These are phyloP conservation scores for Leptodontidium sp. DNA, from an alignment of 2,329 filamentous ascomycete species.

Conservation along the genomic window DNA sequence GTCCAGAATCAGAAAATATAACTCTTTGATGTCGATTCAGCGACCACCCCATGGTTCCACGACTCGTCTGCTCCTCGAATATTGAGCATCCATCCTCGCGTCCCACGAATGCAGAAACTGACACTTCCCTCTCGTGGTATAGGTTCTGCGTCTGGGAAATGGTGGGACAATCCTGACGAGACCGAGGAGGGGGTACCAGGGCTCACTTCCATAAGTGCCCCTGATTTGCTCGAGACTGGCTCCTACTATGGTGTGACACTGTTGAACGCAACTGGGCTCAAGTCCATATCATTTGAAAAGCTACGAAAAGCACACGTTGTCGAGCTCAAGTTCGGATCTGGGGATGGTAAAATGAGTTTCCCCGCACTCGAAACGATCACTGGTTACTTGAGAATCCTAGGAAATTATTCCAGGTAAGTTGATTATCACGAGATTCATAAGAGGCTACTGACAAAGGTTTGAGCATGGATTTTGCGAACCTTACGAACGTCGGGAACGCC, in stretches of 20 bases:
- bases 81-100: too few relatives aligned
- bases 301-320: neutral
- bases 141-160: neutral
- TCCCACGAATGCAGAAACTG: neutral
- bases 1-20: neutral
- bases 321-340: neutral
- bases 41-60: neutral
- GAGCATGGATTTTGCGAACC: constrained; percentile 11
- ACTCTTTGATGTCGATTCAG: neutral
- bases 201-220: constrained; percentile 5
- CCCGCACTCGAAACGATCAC: neutral
- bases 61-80: neutral
- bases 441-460: neutral
- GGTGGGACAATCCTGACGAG: neutral
- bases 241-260: neutral
- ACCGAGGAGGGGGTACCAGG: neutral
- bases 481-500: neutral
- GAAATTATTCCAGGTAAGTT: constrained; percentile 6
- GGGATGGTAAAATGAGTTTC: neutral
- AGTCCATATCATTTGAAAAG: constrained; percentile 11
- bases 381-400: neutral
- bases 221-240: constrained; percentile 4
- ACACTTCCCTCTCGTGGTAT: neutral
- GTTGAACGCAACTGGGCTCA: neutral
- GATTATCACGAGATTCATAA: neutral